Evolutionary conservation across 2,329 filamentous ascomycete genomes (phyloP).

Genomic region (Aspergillus jensenii): DNA sequence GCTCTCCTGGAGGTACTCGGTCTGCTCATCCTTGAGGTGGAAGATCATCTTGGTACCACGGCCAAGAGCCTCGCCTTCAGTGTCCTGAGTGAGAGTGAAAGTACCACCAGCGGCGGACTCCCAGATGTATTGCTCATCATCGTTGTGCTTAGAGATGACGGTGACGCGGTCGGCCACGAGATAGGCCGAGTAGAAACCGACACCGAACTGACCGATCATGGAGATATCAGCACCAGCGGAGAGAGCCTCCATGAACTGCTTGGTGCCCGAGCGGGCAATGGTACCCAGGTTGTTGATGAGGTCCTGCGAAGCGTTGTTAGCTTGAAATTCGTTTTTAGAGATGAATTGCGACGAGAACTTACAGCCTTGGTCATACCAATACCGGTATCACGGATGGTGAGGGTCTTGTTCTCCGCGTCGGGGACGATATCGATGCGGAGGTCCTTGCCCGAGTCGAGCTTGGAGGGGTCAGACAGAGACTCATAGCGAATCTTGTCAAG

Average conservation of each 20-base stretch:
- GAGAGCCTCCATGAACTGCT: constrained; percentile 99
- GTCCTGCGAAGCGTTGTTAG: constrained; percentile 58
- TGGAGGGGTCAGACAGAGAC: constrained; percentile 92
- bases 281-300: constrained; percentile 99
- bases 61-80: constrained; percentile 84
- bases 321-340: not conserved
- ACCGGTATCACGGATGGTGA: constrained; percentile 96
- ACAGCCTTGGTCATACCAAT: constrained; percentile 99
- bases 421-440: constrained; percentile 99
- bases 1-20: constrained; percentile 96
- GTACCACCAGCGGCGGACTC: constrained; percentile 96
- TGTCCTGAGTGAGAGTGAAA: constrained; percentile 89
- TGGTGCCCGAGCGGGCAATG: constrained; percentile 97
- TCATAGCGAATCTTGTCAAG: constrained; percentile 99
- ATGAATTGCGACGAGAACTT: constrained; percentile 49
- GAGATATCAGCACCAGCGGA: constrained; percentile 98
- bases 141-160: constrained; percentile 98
- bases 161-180: constrained; percentile 96
- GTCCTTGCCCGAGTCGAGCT: constrained; percentile 97
- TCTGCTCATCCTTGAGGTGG: constrained; percentile 99
- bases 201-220: constrained; percentile 99
- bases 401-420: constrained; percentile 94
- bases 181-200: constrained; percentile 99
- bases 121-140: constrained; percentile 99
- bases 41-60: constrained; percentile 98